Base-by-base conservation (phyloP, 1,139 yeast genomes). In the Debaryomycetaceae sp. region DNA sequence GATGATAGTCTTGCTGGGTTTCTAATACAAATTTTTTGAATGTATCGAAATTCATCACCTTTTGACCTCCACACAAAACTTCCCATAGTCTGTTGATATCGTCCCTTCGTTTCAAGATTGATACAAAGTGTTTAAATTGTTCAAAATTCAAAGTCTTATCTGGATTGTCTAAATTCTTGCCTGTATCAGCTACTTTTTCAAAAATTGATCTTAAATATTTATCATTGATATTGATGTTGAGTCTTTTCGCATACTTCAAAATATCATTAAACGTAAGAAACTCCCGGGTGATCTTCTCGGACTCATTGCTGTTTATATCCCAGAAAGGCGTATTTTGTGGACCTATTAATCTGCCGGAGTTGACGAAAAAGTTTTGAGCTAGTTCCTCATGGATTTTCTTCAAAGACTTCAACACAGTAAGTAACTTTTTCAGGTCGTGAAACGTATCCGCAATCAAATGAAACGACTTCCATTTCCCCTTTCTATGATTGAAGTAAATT, bases 401-500 rank as follows among this genome's bases (percentile, higher is more conserved):
- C 65, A 56, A 73, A 61, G 50, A 77, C 59, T 84, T 85, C 71
- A 67, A 81, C 74, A 50, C 79, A 62, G 49, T 65, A 28, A 78
- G 60, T 43, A 91, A 75, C 17, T 74, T 54, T 34, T 78, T 77
- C 43, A 78, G 80, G 44, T 86, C 92, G 34, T 69, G 72, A 38
- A 70, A 75, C 3, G 82, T 74, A 17, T 81, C 77, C 0, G 95
- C 88, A 11, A 91, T 79, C 26, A 89, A 63, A 64, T 92, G 97
- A 38, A 92, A 59, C 5, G 75, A 69, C 50, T 77, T 78, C 33
- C 74, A 56, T 44, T 70, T 74, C 32, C 80, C 80, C 46, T 84
- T 83, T 40, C 78, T 64, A 43, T 77, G 76, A 49, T 76, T 73
- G 33, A 68, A 75, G 55, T 87, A 91, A 11, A 87, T 78, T 26